phyloP scores from a whole-genome alignment of 495 filamentous ascomycete species.

The Penicillium lividum region DNA sequence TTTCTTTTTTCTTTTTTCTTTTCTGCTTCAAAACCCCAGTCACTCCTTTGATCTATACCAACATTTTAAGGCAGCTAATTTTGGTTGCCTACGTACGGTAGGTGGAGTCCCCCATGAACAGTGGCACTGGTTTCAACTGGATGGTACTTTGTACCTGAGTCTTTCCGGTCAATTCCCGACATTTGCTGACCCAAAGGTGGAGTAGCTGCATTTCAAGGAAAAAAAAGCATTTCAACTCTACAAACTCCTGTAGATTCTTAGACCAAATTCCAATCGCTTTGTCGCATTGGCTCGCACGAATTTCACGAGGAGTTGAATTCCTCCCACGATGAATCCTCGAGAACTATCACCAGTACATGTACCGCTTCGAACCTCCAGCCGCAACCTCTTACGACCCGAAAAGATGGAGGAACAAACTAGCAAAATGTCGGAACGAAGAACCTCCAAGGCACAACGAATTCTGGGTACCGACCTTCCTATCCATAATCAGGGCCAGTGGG shows the following conservation, averaged over 20 bases:
- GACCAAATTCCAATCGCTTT: neutral
- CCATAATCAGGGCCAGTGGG: slow-evolving; percentile 12
- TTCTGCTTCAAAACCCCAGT: neutral
- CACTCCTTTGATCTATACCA: neutral
- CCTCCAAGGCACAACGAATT: slow-evolving; percentile 42
- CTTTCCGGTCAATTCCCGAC: neutral
- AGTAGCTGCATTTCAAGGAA: slow-evolving; percentile 2
- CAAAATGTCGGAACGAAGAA: slow-evolving; percentile 27
- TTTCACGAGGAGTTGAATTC: slow-evolving; percentile 6
- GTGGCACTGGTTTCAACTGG: neutral
- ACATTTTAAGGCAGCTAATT: neutral
- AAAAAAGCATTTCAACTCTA: neutral
- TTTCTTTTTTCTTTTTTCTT: neutral
- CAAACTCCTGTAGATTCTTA: neutral
- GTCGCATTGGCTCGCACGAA: neutral
- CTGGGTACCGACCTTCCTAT: slow-evolving; percentile 37
- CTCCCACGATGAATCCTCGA: slow-evolving; percentile 19
- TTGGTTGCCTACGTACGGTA: neutral
- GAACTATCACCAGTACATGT: slow-evolving; percentile 27
- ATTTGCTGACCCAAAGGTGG: neutral
- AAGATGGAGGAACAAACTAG: slow-evolving; percentile 18
- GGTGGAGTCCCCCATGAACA: slow-evolving; percentile 8
- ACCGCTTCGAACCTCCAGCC: slow-evolving; percentile 37
- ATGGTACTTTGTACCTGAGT: slow-evolving; percentile 2
- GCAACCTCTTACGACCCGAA: slow-evolving; percentile 14